Evolutionary conservation across 345 rosid genomes (phyloP).

Genomic region (Cardamine chenopodiifolia): DNA sequence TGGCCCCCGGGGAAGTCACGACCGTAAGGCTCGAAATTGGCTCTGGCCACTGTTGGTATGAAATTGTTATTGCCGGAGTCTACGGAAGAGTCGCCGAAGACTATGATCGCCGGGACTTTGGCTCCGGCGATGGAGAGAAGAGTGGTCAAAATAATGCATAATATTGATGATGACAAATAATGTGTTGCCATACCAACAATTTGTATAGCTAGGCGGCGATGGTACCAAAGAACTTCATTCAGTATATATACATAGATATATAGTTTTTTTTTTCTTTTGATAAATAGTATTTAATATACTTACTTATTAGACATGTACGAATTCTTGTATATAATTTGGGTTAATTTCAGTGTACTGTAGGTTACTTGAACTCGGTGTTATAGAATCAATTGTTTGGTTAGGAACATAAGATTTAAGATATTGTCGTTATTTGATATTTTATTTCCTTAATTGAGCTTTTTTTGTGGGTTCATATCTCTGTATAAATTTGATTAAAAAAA

Average conservation of each 20-base stretch:
- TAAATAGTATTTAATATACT: not conserved
- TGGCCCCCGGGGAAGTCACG: constrained; percentile 56
- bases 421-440: constrained; percentile 18
- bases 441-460: not conserved
- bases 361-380: constrained; percentile 38
- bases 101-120: constrained; percentile 58
- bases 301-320: not conserved
- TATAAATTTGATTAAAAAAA: not conserved
- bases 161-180: constrained; percentile 8
- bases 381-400: not conserved
- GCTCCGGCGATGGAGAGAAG: constrained; percentile 37
- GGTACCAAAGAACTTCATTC: constrained; percentile 31
- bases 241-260: constrained; percentile 18
- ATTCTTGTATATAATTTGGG: too few relatives aligned
- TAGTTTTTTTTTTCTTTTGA: not conserved
- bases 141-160: constrained; percentile 29
- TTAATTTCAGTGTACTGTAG: constrained; percentile 18
- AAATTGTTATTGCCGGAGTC: constrained; percentile 68
- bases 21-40: constrained; percentile 66
- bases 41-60: constrained; percentile 54
- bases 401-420: constrained; percentile 10
- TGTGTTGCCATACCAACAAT: constrained; percentile 34
- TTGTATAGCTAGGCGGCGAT: constrained; percentile 36
- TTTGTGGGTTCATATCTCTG: not conserved
- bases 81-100: constrained; percentile 70